phyloP scores from a whole-genome alignment of 805 yeast genomes.

The Nakazawaea anatomiae region DNA sequence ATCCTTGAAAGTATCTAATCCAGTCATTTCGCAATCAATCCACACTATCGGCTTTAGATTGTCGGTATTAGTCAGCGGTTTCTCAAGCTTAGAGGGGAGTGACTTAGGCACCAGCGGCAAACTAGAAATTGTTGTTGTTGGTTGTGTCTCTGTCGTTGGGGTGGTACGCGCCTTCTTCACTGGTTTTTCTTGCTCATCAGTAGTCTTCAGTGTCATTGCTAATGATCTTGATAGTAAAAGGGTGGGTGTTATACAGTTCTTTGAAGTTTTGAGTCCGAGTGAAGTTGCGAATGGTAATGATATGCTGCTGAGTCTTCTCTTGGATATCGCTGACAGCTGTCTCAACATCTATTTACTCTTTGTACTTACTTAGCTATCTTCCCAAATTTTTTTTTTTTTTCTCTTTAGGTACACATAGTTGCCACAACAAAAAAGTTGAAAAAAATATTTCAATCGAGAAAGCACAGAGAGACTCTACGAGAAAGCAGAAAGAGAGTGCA shows the following conservation, averaged over 20 bases:
- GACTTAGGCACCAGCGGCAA: neutral
- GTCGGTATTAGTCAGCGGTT: conserved; percentile 10
- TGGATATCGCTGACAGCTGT: neutral
- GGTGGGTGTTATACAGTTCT: no score
- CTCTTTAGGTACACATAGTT: neutral
- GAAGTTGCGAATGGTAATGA: no score
- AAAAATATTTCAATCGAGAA: neutral
- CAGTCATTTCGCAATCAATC: conserved; percentile 99
- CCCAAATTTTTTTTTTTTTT: neutral
- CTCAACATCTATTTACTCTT: neutral
- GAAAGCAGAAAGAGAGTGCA: neutral
- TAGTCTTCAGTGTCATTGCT: neutral
- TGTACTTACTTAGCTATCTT: neutral
- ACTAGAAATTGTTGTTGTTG: neutral
- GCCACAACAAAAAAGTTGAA: neutral
- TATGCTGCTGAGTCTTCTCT: neutral
- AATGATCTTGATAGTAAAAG: no score
- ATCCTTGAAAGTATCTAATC: conserved; percentile 75
- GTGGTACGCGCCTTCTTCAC: conserved; percentile 1
- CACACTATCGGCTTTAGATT: conserved; percentile 55
- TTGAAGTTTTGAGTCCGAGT: no score
- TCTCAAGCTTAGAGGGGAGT: neutral
- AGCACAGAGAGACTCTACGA: neutral
- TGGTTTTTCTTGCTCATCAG: neutral
- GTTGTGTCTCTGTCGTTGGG: neutral